These are phyloP conservation scores for Heterobasidion parviporum DNA, from an alignment of 1,284 basidiomycete genomes.

Conservation along the genomic window DNA sequence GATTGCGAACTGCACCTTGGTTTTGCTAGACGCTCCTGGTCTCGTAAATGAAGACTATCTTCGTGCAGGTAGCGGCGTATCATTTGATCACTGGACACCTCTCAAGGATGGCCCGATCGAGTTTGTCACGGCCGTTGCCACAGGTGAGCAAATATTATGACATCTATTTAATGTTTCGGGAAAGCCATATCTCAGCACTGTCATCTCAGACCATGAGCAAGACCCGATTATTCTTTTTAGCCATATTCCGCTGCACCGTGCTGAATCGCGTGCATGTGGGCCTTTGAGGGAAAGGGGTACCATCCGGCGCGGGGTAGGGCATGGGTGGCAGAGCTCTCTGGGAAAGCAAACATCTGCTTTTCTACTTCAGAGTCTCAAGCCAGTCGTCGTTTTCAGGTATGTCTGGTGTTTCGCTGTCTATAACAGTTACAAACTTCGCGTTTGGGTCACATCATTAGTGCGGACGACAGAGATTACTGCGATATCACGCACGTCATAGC, in stretches of 20 bases:
- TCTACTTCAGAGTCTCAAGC: constrained; percentile 58
- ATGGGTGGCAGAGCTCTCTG: constrained; percentile 78
- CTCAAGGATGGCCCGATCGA: constrained; percentile 57
- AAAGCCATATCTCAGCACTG: not conserved
- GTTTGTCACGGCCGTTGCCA: constrained; percentile 56
- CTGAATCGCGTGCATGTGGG: constrained; percentile 66
- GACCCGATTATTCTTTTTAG: constrained; percentile 62
- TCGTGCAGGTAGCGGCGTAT: constrained; percentile 43
- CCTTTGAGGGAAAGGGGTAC: constrained; percentile 64
- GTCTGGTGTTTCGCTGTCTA: constrained; percentile 10
- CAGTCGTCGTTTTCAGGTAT: constrained; percentile 67
- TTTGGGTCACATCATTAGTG: constrained; percentile 36
- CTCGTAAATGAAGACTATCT: constrained; percentile 4
- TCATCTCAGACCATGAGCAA: not conserved
- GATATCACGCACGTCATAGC: constrained; percentile 52
- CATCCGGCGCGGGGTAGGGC: constrained; percentile 54
- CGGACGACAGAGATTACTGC: constrained; percentile 87
- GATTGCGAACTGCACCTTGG: constrained; percentile 2
- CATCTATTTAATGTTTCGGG: too few species aligned
- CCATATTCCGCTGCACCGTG: constrained; percentile 77
- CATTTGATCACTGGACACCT: constrained; percentile 55
- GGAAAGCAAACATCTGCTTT: constrained; percentile 67
- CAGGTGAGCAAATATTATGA: constrained; percentile 28
- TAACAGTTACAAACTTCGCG: not conserved
- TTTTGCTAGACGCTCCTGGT: constrained; percentile 3